Conservation (phyloP, 371 early-diverging fungal genomes). For the Rhizomucor miehei region DNA sequence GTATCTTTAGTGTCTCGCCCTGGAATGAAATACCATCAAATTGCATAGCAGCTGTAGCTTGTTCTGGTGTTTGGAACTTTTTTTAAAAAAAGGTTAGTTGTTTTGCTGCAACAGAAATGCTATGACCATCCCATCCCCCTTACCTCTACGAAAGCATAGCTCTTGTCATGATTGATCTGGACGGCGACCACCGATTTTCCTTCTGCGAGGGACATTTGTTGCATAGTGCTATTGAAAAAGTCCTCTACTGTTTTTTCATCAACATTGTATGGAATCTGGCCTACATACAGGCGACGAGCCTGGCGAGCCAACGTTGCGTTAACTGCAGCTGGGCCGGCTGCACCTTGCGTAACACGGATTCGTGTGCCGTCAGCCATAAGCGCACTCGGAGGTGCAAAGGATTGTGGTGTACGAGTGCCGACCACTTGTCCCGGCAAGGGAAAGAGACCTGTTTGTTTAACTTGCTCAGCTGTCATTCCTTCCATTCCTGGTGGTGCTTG, state of each 20-base stretch:
- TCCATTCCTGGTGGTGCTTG: conserved; percentile 92
- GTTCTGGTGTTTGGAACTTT: conserved; percentile 84
- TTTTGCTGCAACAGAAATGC: too few relatives aligned
- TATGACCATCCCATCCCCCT: background rate
- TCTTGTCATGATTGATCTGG: conserved; percentile 90
- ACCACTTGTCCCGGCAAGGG: conserved; percentile 88
- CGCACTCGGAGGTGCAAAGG: conserved; percentile 51
- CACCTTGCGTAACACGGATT: conserved; percentile 34
- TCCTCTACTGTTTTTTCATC: conserved; percentile 74
- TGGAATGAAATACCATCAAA: conserved; percentile 89
- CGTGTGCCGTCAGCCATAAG: conserved; percentile 44
- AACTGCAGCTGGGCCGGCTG: conserved; percentile 40
- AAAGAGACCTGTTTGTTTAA: conserved; percentile 91
- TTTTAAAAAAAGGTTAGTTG: too few relatives aligned
- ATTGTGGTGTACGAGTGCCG: conserved; percentile 59
- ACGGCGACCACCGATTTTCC: conserved; percentile 72
- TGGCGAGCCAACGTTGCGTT: conserved; percentile 57
- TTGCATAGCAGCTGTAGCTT: conserved; percentile 89
- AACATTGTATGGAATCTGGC: conserved; percentile 85
- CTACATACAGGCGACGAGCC: conserved; percentile 86
- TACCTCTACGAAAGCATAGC: conserved; percentile 94
- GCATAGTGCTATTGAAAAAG: conserved; percentile 89
- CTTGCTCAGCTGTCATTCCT: conserved; percentile 82
- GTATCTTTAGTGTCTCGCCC: conserved; percentile 83
- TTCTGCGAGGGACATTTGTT: conserved; percentile 58